Evolutionary conservation across 139 green algal species (phyloP).

Genomic region (Micromonas commoda): DNA sequence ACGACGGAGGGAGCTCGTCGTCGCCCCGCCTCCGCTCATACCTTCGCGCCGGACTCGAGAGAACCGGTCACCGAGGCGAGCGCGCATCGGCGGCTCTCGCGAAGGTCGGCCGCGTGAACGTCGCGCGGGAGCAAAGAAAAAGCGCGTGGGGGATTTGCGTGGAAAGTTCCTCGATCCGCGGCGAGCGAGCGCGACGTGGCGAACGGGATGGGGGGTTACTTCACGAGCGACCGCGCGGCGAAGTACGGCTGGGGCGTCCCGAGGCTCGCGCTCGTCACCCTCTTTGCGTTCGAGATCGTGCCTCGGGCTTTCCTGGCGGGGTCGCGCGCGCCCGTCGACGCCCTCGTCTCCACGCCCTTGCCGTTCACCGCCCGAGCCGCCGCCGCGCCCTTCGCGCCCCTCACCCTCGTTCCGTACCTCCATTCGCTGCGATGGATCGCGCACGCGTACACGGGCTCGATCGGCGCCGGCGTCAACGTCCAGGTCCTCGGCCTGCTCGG

Average conservation of each 20-base stretch:
- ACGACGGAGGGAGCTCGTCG: too few species aligned
- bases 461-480: slow-evolving; percentile 21
- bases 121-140: too few species aligned
- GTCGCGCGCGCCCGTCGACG: too few species aligned
- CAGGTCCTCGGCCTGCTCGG: not conserved
- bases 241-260: slow-evolving; percentile 15
- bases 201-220: not conserved
- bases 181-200: too few species aligned
- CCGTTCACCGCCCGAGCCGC: not conserved
- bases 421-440: not conserved
- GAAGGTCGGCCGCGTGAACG: too few species aligned
- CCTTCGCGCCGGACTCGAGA: too few species aligned
- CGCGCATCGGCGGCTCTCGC: too few species aligned
- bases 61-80: too few species aligned
- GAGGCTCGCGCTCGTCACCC: not conserved
- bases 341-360: not conserved
- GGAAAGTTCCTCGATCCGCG: too few species aligned
- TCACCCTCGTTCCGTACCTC: not conserved
- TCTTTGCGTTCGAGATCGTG: not conserved
- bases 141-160: too few species aligned
- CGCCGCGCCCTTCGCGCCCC: not conserved
- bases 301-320: not conserved
- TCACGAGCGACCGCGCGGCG: not conserved
- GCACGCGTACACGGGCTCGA: slow-evolving; percentile 12
- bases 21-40: too few species aligned